Evolutionary conservation across 192 early-diverging fungal genomes (phyloP).

Genomic region (Paraglomus brasilianum): DNA sequence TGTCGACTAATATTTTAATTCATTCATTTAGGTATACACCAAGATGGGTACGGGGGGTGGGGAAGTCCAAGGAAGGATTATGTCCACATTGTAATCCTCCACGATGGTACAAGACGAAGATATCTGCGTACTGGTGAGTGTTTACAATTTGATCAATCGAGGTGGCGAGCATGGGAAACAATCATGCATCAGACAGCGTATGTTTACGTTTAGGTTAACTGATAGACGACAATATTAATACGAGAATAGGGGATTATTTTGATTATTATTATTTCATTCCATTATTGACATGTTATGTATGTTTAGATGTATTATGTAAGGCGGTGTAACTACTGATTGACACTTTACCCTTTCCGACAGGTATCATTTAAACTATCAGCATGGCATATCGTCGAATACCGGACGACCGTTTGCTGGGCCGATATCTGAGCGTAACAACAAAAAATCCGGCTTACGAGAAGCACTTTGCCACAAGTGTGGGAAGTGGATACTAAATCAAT

Average conservation of each 20-base stretch:
- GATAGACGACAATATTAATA: no score
- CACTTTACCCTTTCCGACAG: background rate
- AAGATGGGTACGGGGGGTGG: conserved; percentile 31
- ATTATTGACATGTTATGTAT: no score
- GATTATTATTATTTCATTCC: no score
- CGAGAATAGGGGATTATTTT: no score
- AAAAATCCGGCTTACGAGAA: conserved; percentile 29
- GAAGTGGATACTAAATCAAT: conserved; percentile 32
- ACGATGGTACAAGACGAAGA: conserved; percentile 29
- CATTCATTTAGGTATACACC: conserved; percentile 30
- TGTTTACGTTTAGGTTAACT: no score
- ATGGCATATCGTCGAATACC: conserved; percentile 31
- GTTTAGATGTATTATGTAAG: no score
- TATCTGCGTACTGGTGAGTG: conserved; percentile 29
- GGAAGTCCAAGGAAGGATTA: conserved; percentile 30
- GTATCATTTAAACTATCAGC: conserved; percentile 32
- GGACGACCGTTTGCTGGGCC: conserved; percentile 24
- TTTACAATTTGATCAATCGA: background rate
- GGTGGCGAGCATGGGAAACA: no score
- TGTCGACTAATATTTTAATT: background rate
- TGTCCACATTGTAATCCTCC: conserved; percentile 32
- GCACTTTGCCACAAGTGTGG: conserved; percentile 27
- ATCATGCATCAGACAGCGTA: no score
- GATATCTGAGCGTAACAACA: conserved; percentile 14
- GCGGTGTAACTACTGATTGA: background rate